Evolutionary conservation across 2,329 filamentous ascomycete species (phyloP).

Genomic region (Coniosporium tulheliwenetii): DNA sequence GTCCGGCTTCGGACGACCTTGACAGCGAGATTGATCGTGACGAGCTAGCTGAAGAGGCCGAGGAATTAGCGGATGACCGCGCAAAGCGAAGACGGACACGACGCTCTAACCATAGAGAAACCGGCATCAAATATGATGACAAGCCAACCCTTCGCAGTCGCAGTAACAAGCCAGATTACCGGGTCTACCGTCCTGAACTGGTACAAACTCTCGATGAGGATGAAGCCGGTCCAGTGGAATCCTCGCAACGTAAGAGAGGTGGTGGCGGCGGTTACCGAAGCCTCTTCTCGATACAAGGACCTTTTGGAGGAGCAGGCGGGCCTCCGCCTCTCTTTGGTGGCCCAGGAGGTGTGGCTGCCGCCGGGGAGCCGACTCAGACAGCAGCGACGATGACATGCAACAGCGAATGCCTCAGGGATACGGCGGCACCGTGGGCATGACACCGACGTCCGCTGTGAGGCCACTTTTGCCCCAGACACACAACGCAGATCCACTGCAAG

Average conservation of each 20-base stretch:
- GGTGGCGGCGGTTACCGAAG: conserved; percentile 53
- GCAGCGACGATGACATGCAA: conserved; percentile 81
- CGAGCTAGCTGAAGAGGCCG: conserved; percentile 39
- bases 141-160: conserved; percentile 43
- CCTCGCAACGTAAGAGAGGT: conserved; percentile 52
- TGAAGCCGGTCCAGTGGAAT: conserved; percentile 50
- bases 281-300: conserved; percentile 79
- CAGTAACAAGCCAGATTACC: conserved; percentile 68
- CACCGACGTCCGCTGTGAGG: conserved; percentile 35
- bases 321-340: conserved; percentile 56
- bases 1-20: conserved; percentile 30
- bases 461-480: conserved; percentile 42
- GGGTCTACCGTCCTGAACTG: conserved; percentile 62
- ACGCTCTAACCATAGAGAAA: conserved; percentile 8
- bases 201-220: conserved; percentile 61
- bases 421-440: conserved; percentile 50
- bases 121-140: conserved; percentile 31
- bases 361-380: conserved; percentile 83
- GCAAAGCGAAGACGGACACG: conserved; percentile 16
- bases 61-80: conserved; percentile 40
- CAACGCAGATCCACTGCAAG: conserved; percentile 36
- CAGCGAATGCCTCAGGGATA: conserved; percentile 40
- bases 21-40: conserved; percentile 30
- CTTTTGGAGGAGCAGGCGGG: conserved; percentile 76
- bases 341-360: conserved; percentile 57